Conservation (phyloP, 2,329 filamentous ascomycete species). For the Talaromyces sp. region DNA sequence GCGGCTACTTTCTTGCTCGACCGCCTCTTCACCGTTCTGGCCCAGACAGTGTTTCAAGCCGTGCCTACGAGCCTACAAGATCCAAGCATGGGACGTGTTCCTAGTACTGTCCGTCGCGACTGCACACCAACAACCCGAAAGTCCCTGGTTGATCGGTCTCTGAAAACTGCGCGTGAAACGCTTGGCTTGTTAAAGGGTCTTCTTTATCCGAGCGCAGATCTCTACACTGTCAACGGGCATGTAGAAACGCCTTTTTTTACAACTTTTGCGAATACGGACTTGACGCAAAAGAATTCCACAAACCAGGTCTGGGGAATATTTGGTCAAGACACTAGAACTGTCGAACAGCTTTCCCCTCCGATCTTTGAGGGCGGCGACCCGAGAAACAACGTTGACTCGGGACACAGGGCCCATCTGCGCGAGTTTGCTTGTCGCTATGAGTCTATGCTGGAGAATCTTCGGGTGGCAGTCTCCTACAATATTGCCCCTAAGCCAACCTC, state of each 20-base stretch:
- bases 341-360: neutral
- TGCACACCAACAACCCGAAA: neutral
- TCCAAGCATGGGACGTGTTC: neutral
- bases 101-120: neutral
- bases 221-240: neutral
- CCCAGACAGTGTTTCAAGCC: constrained; percentile 22
- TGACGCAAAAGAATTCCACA: neutral
- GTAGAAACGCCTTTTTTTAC: neutral
- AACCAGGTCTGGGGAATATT: neutral
- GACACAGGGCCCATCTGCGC: neutral
- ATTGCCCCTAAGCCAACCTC: neutral
- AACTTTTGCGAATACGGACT: neutral
- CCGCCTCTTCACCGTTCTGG: constrained; percentile 25
- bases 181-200: neutral
- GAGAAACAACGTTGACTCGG: neutral
- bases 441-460: constrained; percentile 3
- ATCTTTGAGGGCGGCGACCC: neutral
- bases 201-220: neutral
- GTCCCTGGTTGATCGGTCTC: neutral
- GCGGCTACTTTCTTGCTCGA: constrained; percentile 28
- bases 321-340: neutral
- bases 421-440: constrained; percentile 4
- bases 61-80: neutral
- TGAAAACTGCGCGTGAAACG: neutral
- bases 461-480: neutral